phyloP scores from a whole-genome alignment of 371 early-diverging fungal genomes.

The Mortierella sp. region DNA sequence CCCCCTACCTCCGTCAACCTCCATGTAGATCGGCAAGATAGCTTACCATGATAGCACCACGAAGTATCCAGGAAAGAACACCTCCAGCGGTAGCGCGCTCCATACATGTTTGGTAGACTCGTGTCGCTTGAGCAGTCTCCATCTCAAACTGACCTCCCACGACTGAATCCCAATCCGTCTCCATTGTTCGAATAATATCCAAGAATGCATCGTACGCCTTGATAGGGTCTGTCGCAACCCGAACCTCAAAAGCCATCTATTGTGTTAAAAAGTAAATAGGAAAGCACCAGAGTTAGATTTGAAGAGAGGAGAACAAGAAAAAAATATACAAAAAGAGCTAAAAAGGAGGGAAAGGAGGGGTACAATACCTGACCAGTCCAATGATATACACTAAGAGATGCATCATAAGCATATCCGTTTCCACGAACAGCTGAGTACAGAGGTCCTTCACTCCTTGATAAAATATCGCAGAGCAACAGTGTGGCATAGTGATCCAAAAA shows the following conservation, averaged over 20 bases:
- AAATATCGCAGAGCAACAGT: constrained; percentile 66
- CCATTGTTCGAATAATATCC: constrained; percentile 58
- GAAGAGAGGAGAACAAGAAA: too few relatives aligned
- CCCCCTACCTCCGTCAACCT: too few relatives aligned
- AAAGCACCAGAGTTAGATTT: too few relatives aligned
- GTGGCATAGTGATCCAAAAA: constrained; percentile 57
- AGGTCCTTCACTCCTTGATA: constrained; percentile 77
- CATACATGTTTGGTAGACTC: constrained; percentile 59
- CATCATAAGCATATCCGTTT: constrained; percentile 79
- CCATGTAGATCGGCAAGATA: constrained; percentile 4
- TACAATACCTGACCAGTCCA: constrained; percentile 61
- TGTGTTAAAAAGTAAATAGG: too few relatives aligned
- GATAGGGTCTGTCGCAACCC: constrained; percentile 65
- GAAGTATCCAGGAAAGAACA: constrained; percentile 56
- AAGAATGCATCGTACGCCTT: constrained; percentile 64
- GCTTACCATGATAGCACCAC: constrained; percentile 58
- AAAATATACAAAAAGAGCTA: too few relatives aligned
- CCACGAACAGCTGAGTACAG: constrained; percentile 79
- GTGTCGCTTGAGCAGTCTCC: constrained; percentile 67
- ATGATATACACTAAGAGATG: constrained; percentile 55
- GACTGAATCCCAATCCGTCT: constrained; percentile 58
- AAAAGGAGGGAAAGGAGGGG: too few relatives aligned
- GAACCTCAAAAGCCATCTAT: constrained; percentile 59
- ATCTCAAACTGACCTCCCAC: constrained; percentile 59
- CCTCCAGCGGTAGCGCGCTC: constrained; percentile 60